phyloP scores from a whole-genome alignment of 2,329 filamentous ascomycete genomes.

The Colletotrichum sp. region DNA sequence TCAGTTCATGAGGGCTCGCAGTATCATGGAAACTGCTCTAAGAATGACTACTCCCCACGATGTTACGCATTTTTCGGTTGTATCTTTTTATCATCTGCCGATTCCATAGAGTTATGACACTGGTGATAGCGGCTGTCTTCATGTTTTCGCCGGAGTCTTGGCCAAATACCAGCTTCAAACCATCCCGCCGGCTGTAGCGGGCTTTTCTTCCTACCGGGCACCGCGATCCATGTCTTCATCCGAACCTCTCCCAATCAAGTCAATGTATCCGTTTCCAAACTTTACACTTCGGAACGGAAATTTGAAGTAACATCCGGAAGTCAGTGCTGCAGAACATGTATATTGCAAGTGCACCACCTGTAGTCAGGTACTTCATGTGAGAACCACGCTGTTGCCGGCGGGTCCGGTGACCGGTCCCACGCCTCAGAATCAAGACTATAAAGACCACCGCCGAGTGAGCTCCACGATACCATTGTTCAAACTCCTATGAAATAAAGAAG shows the following conservation, averaged over 20 bases:
- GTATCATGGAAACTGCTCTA: too few species aligned
- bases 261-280: background rate
- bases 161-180: background rate
- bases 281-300: background rate
- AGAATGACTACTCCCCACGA: too few species aligned
- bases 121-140: fast-evolving
- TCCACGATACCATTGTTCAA: too few species aligned
- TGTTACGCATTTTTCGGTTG: background rate
- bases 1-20: too few species aligned
- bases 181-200: constrained; percentile 12
- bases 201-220: fast-evolving
- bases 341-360: too few species aligned
- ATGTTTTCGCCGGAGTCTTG: background rate
- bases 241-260: background rate
- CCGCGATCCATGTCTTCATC: background rate
- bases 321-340: background rate
- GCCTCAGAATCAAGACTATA: fast-evolving
- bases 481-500: too few species aligned
- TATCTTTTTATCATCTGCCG: fast-evolving
- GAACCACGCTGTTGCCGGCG: background rate
- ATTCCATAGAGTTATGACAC: fast-evolving
- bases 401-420: fast-evolving
- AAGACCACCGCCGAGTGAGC: fast-evolving
- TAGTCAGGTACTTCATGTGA: background rate
- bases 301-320: background rate